Base-by-base conservation (phyloP, 495 filamentous ascomycete genomes). In the Penicillium psychrofluorescens region DNA sequence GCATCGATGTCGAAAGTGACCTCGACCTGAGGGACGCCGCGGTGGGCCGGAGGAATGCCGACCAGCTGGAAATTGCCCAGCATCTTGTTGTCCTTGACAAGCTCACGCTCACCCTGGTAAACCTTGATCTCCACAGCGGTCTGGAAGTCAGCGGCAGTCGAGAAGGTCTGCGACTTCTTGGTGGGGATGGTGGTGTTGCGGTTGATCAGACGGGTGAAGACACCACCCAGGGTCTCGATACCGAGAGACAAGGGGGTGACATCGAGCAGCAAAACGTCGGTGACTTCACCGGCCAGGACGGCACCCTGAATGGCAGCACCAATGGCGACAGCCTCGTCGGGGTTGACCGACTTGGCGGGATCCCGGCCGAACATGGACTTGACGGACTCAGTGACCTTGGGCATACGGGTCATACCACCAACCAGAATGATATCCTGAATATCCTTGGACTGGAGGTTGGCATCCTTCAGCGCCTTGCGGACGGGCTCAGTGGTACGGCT, bases 81-180 rank as follows among this genome's bases (percentile, higher is more conserved):
- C 46, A 98, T 75, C 79, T 98, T 98, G 84, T 98, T 98, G 77
- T 98, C 92, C 63, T 83, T 83, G 62, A 98, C 92, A 44, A 98
- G 87, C 75, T 98, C 92, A 86, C 92, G 92, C 79, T 98, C 92
- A 76, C 92, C 92, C 81, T 98, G 92, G 86, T 83, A 97, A 44
- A 98, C 94, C 84, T 98, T 98, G 80, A 98, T 98, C 78, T 98
- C 92, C 67, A 98, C 92, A 55, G 92, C 92, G 48, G 87, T 95
- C 80, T 98, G 92, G 86, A 95, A 96, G 64, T 98, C 92, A 56
- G 92, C 92, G 42, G 92, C 92, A 38, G 92, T 98, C 41, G 92
- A 96, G 80, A 98, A 98, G 52, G 89, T 79, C 75, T 97, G 92
- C 30, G 90, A 95, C 75, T 98, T 98, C 84, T 97, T 98, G 71